Evolutionary conservation across 1,284 basidiomycete species (phyloP).

Genomic region (Cystobasidiaceae sp.): DNA sequence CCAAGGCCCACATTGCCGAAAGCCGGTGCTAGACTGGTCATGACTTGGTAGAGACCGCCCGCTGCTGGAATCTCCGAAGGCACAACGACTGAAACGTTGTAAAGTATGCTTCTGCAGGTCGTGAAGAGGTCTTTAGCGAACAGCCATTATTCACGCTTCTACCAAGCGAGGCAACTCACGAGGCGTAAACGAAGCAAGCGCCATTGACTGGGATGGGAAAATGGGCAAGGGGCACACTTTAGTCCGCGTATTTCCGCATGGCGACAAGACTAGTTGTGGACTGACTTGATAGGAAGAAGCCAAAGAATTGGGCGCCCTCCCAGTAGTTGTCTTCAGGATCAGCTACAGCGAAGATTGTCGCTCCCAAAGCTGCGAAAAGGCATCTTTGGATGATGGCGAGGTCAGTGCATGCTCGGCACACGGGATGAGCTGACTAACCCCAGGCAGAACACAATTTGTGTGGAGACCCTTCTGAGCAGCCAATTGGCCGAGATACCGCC

Average conservation of each 20-base stretch:
- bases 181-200: constrained; percentile 28
- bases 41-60: constrained; percentile 30
- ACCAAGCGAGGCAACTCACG: neutral
- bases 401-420: no score
- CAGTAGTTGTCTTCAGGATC: constrained; percentile 41
- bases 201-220: constrained; percentile 1
- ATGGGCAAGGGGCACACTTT: no score
- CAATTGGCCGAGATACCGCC: constrained; percentile 37
- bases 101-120: constrained; percentile 13
- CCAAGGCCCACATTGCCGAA: constrained; percentile 12
- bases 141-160: neutral
- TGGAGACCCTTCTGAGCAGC: neutral
- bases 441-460: constrained; percentile 12
- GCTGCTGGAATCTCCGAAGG: constrained; percentile 23
- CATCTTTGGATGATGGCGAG: neutral
- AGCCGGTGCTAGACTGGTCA: constrained; percentile 22
- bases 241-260: no score
- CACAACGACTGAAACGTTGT: constrained; percentile 22
- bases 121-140: neutral
- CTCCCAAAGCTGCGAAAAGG: constrained; percentile 34
- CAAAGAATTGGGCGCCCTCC: constrained; percentile 41
- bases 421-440: constrained; percentile 17
- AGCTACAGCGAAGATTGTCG: constrained; percentile 42
- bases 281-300: constrained; percentile 35
- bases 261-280: no score